phyloP scores from a whole-genome alignment of 352 stramenopile species.

The Albugo laibachii region DNA sequence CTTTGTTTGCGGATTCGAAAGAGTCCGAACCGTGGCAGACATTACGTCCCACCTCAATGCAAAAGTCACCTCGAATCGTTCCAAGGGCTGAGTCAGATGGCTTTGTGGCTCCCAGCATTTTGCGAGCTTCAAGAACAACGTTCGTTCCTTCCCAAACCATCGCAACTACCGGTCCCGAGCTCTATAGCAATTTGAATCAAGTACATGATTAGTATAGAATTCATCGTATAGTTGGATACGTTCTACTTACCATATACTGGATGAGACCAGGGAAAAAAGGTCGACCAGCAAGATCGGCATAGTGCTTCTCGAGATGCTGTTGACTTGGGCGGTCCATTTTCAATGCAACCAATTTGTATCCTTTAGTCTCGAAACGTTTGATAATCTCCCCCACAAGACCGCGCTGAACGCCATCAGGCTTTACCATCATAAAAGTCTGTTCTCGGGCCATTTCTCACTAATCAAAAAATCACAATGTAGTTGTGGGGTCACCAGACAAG shows the following conservation, averaged over 20 bases:
- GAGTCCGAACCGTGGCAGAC: slow-evolving; percentile 95
- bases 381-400: slow-evolving; percentile 93
- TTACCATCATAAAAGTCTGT: slow-evolving; percentile 88
- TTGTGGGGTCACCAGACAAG: too few relatives aligned
- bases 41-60: slow-evolving; percentile 86
- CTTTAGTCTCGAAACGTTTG: slow-evolving; percentile 93
- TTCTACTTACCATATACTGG: slow-evolving; percentile 79
- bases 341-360: slow-evolving; percentile 93
- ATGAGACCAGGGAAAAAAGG: slow-evolving; percentile 90
- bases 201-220: background rate
- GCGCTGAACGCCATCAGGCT: slow-evolving; percentile 95
- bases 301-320: slow-evolving; percentile 77
- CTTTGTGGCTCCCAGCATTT: slow-evolving; percentile 96
- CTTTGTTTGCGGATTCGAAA: slow-evolving; percentile 92
- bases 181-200: slow-evolving; percentile 6
- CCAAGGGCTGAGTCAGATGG: slow-evolving; percentile 86
- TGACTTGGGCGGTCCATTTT: slow-evolving; percentile 75
- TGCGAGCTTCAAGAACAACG: slow-evolving; percentile 84
- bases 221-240: background rate
- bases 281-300: slow-evolving; percentile 86
- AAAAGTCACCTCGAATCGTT: slow-evolving; percentile 96
- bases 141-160: slow-evolving; percentile 93
- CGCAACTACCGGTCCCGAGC: slow-evolving; percentile 78
- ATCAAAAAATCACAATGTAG: too few relatives aligned
- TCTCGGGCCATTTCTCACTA: slow-evolving; percentile 19